phyloP scores from a whole-genome alignment of 164 flowering plant species.

The Annona cherimola region DNA sequence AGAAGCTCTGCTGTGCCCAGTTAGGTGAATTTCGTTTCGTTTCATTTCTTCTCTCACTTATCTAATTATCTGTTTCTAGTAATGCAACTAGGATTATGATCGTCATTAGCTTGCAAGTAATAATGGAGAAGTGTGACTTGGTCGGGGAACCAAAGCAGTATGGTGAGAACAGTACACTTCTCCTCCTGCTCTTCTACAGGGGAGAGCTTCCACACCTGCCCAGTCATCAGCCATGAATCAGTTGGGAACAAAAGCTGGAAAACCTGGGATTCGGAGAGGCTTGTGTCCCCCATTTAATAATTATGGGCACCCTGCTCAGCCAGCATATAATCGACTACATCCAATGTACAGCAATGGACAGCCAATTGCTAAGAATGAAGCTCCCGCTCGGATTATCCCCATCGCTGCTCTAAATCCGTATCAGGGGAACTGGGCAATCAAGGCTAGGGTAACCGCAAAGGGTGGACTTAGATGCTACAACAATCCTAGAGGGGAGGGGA shows the following conservation, averaged over 20 bases:
- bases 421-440: slow-evolving; percentile 87
- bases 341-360: slow-evolving; percentile 74
- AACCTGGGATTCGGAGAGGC: slow-evolving; percentile 24
- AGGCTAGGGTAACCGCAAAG: slow-evolving; percentile 88
- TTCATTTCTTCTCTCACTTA: too few relatives aligned
- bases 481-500: slow-evolving; percentile 83
- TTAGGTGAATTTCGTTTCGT: too few relatives aligned
- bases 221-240: slow-evolving; percentile 36
- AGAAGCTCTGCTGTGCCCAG: too few relatives aligned
- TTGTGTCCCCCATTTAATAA: slow-evolving; percentile 32
- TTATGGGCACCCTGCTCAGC: slow-evolving; percentile 34
- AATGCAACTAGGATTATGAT: slow-evolving; percentile 65
- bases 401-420: slow-evolving; percentile 91
- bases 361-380: slow-evolving; percentile 82
- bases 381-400: slow-evolving; percentile 72
- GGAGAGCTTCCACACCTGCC: slow-evolving; percentile 28
- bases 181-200: slow-evolving; percentile 19
- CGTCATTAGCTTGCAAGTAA: slow-evolving; percentile 55
- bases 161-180: slow-evolving; percentile 13
- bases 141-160: slow-evolving; percentile 69
- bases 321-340: slow-evolving; percentile 51
- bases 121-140: slow-evolving; percentile 45
- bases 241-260: slow-evolving; percentile 23
- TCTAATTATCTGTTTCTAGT: too few relatives aligned
- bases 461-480: slow-evolving; percentile 69